Evolutionary conservation across 106 monocot genomes (phyloP).

Genomic region (Amphibolis antarctica): DNA sequence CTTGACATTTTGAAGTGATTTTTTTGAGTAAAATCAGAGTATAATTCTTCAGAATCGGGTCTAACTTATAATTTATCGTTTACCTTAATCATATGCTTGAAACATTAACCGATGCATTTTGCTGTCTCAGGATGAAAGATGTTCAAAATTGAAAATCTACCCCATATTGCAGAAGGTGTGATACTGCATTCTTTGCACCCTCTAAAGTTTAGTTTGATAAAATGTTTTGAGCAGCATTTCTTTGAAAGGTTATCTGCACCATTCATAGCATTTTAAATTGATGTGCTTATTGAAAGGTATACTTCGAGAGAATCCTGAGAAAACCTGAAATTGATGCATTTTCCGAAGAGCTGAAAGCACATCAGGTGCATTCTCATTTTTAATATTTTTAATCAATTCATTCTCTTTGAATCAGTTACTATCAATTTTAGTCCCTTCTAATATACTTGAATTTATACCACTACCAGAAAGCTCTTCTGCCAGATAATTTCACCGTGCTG

Average conservation of each 20-base stretch:
- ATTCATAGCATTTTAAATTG: neutral
- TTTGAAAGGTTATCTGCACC: too few species aligned
- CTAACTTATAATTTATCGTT: neutral
- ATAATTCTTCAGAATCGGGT: neutral
- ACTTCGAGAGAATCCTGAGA: constrained; percentile 90
- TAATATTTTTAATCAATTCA: neutral
- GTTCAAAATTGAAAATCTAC: constrained; percentile 96
- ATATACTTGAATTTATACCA: neutral
- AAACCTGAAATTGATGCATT: constrained; percentile 99
- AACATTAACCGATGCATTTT: neutral
- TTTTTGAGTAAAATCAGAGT: neutral
- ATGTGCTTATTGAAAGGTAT: constrained; percentile 32
- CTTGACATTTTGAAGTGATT: neutral
- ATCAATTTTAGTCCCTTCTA: neutral
- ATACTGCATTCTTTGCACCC: neutral
- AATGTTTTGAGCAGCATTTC: too few species aligned
- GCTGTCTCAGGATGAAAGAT: constrained; percentile 76
- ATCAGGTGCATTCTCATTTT: constrained; percentile 40
- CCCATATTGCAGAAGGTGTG: constrained; percentile 94
- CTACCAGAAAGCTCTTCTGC: constrained; percentile 87
- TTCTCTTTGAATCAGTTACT: neutral
- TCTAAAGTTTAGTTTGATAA: too few species aligned
- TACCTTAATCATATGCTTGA: neutral
- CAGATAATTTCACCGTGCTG: constrained; percentile 94
- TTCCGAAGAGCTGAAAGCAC: constrained; percentile 85